A percentile compares a stretch with the other conserved stretches of the same genome.
Conservation (phyloP, 2,329 filamentous ascomycete genomes). For the Calonectria leucothoes region DNA sequence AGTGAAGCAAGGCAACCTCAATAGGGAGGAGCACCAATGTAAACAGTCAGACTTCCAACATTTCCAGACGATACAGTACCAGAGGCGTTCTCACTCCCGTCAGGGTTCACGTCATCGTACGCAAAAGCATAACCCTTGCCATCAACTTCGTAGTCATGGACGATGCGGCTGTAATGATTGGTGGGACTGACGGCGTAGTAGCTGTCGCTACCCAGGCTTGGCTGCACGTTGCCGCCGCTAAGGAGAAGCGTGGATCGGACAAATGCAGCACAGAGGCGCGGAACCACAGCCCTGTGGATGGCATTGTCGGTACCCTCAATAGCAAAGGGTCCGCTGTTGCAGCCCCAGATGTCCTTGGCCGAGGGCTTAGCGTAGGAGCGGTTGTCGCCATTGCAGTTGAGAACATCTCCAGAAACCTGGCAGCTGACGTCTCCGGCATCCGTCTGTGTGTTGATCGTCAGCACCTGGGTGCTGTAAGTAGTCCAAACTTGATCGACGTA, state of each 20-base stretch:
- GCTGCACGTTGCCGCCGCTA: slow-evolving; percentile 59
- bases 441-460: slow-evolving; percentile 58
- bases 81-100: slow-evolving; percentile 64
- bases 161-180: slow-evolving; percentile 69
- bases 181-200: slow-evolving; percentile 61
- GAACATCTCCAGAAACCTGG: slow-evolving; percentile 47
- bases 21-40: slow-evolving; percentile 33
- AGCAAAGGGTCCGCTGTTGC: slow-evolving; percentile 60
- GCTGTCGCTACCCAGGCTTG: slow-evolving; percentile 46
- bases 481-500: slow-evolving; percentile 61
- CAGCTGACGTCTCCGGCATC: slow-evolving; percentile 54
- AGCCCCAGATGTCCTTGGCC: slow-evolving; percentile 61
- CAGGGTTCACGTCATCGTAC: slow-evolving; percentile 75
- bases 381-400: slow-evolving; percentile 57
- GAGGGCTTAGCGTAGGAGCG: slow-evolving; percentile 56
- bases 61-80: slow-evolving; percentile 44
- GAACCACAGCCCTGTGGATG: slow-evolving; percentile 56
- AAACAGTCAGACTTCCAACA: slow-evolving; percentile 44
- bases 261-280: slow-evolving; percentile 64
- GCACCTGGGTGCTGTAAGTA: slow-evolving; percentile 50
- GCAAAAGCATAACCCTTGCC: slow-evolving; percentile 73
- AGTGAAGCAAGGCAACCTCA: background rate
- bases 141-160: slow-evolving; percentile 71
- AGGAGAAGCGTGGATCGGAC: slow-evolving; percentile 58
- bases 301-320: slow-evolving; percentile 51